Conservation (phyloP, 345 rosid species). For the Syzygium oleosum region DNA sequence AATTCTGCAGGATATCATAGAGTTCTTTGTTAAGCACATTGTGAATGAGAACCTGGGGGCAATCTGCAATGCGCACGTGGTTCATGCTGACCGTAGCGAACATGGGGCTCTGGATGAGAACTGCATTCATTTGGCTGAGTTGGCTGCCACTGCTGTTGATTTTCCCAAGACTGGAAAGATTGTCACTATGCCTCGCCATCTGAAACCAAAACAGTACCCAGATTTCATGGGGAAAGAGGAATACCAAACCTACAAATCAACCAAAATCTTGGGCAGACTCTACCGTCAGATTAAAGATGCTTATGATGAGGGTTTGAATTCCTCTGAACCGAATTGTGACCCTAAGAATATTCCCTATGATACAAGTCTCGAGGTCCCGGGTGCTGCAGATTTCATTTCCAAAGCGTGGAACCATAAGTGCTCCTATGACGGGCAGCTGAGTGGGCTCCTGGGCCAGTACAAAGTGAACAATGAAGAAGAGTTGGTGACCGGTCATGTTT, state of each 20-base stretch:
- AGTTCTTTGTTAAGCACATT: slow-evolving; percentile 71
- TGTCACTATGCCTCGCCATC: slow-evolving; percentile 53
- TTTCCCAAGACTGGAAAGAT: slow-evolving; percentile 88
- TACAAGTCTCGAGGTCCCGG: slow-evolving; percentile 44
- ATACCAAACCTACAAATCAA: slow-evolving; percentile 57
- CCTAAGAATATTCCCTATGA: slow-evolving; percentile 54
- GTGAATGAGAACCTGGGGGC: slow-evolving; percentile 64
- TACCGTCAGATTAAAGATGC: slow-evolving; percentile 55
- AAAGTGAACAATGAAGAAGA: slow-evolving; percentile 85
- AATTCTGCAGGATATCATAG: slow-evolving; percentile 60
- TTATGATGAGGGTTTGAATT: slow-evolving; percentile 37
- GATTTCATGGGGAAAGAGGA: slow-evolving; percentile 92
- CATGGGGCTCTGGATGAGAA: slow-evolving; percentile 65
- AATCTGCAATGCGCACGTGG: slow-evolving; percentile 88
- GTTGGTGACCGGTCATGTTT: slow-evolving; percentile 84
- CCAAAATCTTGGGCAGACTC: slow-evolving; percentile 72
- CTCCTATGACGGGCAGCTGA: slow-evolving; percentile 62
- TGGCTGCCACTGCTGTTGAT: slow-evolving; percentile 96
- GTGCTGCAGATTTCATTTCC: slow-evolving; percentile 41
- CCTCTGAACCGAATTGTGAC: slow-evolving; percentile 18
- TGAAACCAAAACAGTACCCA: slow-evolving; percentile 78
- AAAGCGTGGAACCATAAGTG: slow-evolving; percentile 84
- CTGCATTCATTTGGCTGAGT: slow-evolving; percentile 60
- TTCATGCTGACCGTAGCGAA: slow-evolving; percentile 77
- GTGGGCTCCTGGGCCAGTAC: slow-evolving; percentile 67